These are phyloP conservation scores for Lachnellula arida DNA, from an alignment of 2,329 filamentous ascomycete species.

Conservation along the genomic window DNA sequence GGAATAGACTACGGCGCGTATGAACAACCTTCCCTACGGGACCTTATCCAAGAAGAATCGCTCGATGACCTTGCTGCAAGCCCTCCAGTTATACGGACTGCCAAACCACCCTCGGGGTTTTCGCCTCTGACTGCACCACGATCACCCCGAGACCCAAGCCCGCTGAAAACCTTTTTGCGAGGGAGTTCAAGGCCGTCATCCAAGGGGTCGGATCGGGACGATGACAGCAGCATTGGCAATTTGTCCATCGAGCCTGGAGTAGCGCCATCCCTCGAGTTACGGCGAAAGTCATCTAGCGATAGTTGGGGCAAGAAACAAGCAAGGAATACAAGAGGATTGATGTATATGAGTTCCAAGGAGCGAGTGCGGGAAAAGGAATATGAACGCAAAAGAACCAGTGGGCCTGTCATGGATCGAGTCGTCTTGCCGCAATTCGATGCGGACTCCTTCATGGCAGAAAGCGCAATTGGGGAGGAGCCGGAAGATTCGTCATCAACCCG, in stretches of 20 bases:
- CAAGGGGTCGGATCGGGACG: constrained; percentile 51
- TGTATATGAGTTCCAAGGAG: constrained; percentile 72
- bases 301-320: constrained; percentile 57
- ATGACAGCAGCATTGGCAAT: constrained; percentile 59
- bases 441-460: constrained; percentile 33
- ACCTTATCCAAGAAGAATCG: constrained; percentile 44
- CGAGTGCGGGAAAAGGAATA: constrained; percentile 57
- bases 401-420: constrained; percentile 25
- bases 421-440: constrained; percentile 25
- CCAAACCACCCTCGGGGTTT: constrained; percentile 73
- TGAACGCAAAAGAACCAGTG: constrained; percentile 54
- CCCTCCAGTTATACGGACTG: constrained; percentile 73
- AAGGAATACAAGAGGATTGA: constrained; percentile 53
- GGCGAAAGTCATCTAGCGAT: constrained; percentile 51
- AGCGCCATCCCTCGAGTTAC: constrained; percentile 45
- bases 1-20: constrained; percentile 71
- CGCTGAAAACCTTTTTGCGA: constrained; percentile 57
- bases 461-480: constrained; percentile 45
- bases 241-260: constrained; percentile 56
- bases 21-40: constrained; percentile 46
- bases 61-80: constrained; percentile 57
- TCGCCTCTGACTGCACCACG: constrained; percentile 65
- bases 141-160: constrained; percentile 40
- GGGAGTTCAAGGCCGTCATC: constrained; percentile 53
- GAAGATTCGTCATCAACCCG: constrained; percentile 22